Evolutionary conservation across 2,329 filamentous ascomycete genomes (phyloP), one percentile per base, ranked within the genome.

Genomic region (Microcera coccophila): DNA sequence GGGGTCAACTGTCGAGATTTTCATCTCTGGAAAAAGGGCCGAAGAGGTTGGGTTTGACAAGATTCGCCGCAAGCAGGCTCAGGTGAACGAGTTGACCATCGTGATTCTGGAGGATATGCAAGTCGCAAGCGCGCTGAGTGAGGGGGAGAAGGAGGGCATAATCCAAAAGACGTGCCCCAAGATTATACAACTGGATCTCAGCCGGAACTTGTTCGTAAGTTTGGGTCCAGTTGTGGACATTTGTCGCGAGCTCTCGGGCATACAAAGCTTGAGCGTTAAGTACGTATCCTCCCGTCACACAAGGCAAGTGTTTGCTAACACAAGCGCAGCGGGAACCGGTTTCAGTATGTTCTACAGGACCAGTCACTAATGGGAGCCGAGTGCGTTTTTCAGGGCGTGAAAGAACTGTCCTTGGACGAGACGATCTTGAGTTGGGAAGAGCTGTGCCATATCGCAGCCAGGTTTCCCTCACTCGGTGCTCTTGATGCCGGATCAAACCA

Each of bases 11-110:
- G 54, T 58, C 2, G 73, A 79, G 37, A 85, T 95, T 49, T 69
- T 74, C 41, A 84, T 74, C 75, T 95, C 73, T 68, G 87, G 66
- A 28, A 97, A 97, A 67, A 78, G 90, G 15, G 91, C 88, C 4
- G 86, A 97, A 68, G 91, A 97, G 68, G 81, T 97, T 24, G 93
- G 93, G 21, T 97, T 97, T 55, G 90, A 95, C 54, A 96, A 96
- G 72, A 88, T 96, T 53, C 81, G 85, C 33, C 78, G 78, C 52
- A 81, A 90, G 65, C 82, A 94, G 58, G 85, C 90, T 54, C 74
- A 85, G 59, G 72, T 97, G 22, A 73, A 84, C 41, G 87, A 93
- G 56, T 75, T 97, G 46, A 84, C 78, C 53, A 82, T 90, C 42
- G 82, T 94, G 38, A 80, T 97, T 29, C 73, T 98, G 7, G 90